phyloP scores from a whole-genome alignment of 345 rosid species.

The Leavenworthia alabamica region DNA sequence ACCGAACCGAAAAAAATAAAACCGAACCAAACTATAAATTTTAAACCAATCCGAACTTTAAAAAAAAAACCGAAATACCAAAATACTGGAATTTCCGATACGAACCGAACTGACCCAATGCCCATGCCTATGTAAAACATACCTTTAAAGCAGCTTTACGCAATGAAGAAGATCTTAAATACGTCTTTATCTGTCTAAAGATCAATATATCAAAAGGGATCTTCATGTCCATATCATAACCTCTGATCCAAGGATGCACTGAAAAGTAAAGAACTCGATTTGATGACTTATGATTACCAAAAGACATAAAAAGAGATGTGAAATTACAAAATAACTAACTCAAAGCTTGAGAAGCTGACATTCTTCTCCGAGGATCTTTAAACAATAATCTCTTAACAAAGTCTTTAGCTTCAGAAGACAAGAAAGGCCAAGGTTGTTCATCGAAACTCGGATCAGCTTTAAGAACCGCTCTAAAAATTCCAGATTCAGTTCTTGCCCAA shows the following conservation, averaged over 20 bases:
- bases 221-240: conserved; percentile 34
- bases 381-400: conserved; percentile 68
- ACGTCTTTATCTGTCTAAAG: conserved; percentile 63
- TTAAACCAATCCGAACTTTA: no score
- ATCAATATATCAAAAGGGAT: conserved; percentile 64
- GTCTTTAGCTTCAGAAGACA: conserved; percentile 80
- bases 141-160: conserved; percentile 90
- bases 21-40: no score
- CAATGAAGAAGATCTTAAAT: conserved; percentile 68
- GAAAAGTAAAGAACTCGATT: conserved; percentile 15
- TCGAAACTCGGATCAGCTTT: conserved; percentile 83
- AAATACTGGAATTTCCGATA: no score
- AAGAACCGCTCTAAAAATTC: conserved; percentile 75
- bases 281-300: conserved; percentile 15
- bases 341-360: conserved; percentile 90
- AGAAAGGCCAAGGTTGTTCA: conserved; percentile 77
- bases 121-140: conserved; percentile 27
- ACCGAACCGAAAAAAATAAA: no score
- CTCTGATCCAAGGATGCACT: conserved; percentile 94
- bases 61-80: no score
- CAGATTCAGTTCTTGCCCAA: conserved; percentile 93
- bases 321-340: conserved; percentile 43
- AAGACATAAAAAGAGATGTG: conserved; percentile 15
- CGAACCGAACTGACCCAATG: no score
- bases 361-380: conserved; percentile 82